Evolutionary conservation across 192 early-diverging fungal species (phyloP).

Genomic region (Coemansia sp.): DNA sequence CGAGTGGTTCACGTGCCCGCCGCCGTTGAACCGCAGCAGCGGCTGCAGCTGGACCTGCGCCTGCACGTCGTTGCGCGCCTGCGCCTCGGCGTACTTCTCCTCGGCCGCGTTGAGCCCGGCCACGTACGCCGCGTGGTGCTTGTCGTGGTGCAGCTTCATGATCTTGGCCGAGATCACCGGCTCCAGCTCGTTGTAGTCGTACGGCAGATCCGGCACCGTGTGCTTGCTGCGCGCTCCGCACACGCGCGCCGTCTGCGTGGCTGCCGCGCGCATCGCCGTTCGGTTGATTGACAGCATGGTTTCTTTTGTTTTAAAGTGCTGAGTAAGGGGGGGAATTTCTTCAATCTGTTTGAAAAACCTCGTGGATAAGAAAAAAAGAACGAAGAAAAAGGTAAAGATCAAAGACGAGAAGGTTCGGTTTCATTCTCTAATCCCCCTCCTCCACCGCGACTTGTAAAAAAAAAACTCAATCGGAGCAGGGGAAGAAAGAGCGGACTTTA

Average conservation of each 20-base stretch:
- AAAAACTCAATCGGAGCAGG: background rate
- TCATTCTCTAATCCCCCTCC: background rate
- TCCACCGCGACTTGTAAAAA: too few relatives aligned
- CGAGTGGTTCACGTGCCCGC: slow-evolving; percentile 85
- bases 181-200: slow-evolving; percentile 84
- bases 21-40: slow-evolving; percentile 88
- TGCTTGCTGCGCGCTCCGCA: slow-evolving; percentile 56
- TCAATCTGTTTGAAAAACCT: background rate
- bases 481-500: background rate
- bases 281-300: too few relatives aligned
- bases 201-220: slow-evolving; percentile 84
- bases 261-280: slow-evolving; percentile 3
- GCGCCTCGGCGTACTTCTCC: slow-evolving; percentile 77
- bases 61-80: slow-evolving; percentile 64
- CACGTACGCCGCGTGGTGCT: slow-evolving; percentile 95
- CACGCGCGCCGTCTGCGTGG: background rate
- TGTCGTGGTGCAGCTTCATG: slow-evolving; percentile 89
- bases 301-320: too few relatives aligned
- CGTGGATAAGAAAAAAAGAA: background rate
- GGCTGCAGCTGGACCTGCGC: slow-evolving; percentile 74
- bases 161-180: slow-evolving; percentile 91
- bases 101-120: slow-evolving; percentile 84
- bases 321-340: too few relatives aligned
- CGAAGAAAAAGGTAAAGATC: background rate
- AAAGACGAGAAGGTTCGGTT: background rate